Evolutionary conservation across 192 early-diverging fungal genomes (phyloP).

Genomic region (Pilaira anomala): DNA sequence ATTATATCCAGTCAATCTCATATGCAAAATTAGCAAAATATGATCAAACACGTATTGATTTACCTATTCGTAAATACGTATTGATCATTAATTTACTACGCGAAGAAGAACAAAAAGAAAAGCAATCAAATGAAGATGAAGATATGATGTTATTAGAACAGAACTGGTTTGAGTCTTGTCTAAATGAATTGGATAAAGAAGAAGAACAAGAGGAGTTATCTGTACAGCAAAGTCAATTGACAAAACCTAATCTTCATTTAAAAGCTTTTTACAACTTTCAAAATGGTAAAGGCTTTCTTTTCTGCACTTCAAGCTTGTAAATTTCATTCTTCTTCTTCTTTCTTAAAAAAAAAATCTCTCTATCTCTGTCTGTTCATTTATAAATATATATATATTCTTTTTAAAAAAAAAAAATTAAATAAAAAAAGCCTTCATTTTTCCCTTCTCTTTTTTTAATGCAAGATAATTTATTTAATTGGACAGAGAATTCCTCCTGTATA

Average conservation of each 20-base stretch:
- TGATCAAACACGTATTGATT: conserved; percentile 9
- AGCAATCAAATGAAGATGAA: too few relatives aligned
- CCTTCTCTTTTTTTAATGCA: neutral
- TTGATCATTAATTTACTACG: conserved; percentile 13
- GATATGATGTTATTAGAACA: neutral
- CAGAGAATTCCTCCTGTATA: conserved; percentile 20
- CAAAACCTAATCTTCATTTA: too few relatives aligned
- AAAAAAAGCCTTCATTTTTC: too few relatives aligned
- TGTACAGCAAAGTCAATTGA: too few relatives aligned
- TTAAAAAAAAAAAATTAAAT: too few relatives aligned
- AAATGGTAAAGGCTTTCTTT: too few relatives aligned
- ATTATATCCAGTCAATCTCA: neutral
- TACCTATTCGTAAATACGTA: conserved; percentile 15
- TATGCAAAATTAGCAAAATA: conserved; percentile 4
- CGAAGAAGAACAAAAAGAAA: neutral
- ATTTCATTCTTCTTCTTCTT: too few relatives aligned
- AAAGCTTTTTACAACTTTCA: too few relatives aligned
- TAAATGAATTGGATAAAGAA: conserved; percentile 3
- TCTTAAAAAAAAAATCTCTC: too few relatives aligned
- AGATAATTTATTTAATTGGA: conserved; percentile 13
- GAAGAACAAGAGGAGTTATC: neutral
- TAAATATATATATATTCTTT: too few relatives aligned
- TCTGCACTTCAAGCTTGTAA: too few relatives aligned
- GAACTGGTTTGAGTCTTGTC: conserved; percentile 7
- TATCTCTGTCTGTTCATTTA: too few relatives aligned